phyloP scores from a whole-genome alignment of 1,284 basidiomycete species.

The Inonotus hispidus region DNA sequence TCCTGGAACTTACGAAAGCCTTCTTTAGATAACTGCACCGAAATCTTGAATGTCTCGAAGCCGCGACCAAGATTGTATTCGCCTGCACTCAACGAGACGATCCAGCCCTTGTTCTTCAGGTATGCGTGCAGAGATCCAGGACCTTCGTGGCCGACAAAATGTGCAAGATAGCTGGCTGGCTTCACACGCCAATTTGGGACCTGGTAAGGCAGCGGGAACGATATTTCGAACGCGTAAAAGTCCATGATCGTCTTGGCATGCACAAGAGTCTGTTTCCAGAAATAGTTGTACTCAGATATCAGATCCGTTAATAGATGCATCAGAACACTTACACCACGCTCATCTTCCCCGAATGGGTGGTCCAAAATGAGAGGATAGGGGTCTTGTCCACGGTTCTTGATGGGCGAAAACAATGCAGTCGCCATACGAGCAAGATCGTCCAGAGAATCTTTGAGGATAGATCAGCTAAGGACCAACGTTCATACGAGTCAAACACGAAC shows the following conservation, averaged over 20 bases:
- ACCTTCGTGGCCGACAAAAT: slow-evolving; percentile 96
- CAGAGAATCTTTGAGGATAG: slow-evolving; percentile 57
- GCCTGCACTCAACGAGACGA: slow-evolving; percentile 74
- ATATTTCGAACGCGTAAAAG: slow-evolving; percentile 82
- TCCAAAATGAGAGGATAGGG: slow-evolving; percentile 66
- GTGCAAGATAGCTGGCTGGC: slow-evolving; percentile 77
- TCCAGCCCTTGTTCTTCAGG: slow-evolving; percentile 91
- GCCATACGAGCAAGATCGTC: slow-evolving; percentile 72
- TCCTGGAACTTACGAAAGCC: slow-evolving; percentile 67
- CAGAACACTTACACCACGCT: slow-evolving; percentile 64
- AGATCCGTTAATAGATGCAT: not conserved
- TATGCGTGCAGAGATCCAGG: slow-evolving; percentile 90
- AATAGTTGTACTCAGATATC: slow-evolving; percentile 11
- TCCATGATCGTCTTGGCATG: slow-evolving; percentile 90
- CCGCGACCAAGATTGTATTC: slow-evolving; percentile 72
- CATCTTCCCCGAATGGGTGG: slow-evolving; percentile 70
- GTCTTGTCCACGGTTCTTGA: slow-evolving; percentile 65
- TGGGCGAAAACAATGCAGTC: slow-evolving; percentile 73
- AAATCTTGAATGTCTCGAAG: slow-evolving; percentile 88
- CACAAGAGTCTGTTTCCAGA: slow-evolving; percentile 61
- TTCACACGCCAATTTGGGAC: slow-evolving; percentile 75
- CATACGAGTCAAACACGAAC: slow-evolving; percentile 34
- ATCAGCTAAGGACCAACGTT: not conserved
- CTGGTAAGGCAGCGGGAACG: slow-evolving; percentile 86
- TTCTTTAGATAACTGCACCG: slow-evolving; percentile 76